Evolutionary conservation across 257 asterid species (phyloP).

Genomic region (Solanum medicagineum): DNA sequence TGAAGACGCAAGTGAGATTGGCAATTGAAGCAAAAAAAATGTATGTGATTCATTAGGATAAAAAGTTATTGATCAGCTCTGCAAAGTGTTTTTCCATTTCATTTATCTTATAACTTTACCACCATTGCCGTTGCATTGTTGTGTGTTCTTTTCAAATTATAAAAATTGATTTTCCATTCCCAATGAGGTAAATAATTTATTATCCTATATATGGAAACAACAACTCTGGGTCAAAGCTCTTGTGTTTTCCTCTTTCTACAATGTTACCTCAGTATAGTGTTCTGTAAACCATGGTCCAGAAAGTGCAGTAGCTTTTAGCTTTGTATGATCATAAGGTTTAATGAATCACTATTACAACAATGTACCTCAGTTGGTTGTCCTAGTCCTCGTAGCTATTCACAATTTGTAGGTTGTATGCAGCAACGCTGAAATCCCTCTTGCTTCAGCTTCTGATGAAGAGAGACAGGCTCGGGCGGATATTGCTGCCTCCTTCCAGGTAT

Average conservation of each 20-base stretch:
- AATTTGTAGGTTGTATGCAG: conserved; percentile 22
- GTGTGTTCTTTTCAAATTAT: neutral
- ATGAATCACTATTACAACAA: neutral
- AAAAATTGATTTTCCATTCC: neutral
- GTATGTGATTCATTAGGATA: conserved; percentile 21
- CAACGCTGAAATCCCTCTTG: conserved; percentile 57
- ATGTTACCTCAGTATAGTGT: neutral
- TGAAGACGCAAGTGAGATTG: conserved; percentile 96
- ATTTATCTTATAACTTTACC: neutral
- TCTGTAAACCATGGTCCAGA: neutral
- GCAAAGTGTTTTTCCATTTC: neutral
- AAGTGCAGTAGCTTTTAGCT: neutral
- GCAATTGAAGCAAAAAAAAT: conserved; percentile 82
- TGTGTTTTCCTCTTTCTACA: neutral
- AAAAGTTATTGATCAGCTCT: neutral
- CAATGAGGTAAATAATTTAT: neutral
- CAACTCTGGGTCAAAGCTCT: neutral
- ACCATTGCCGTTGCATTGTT: neutral
- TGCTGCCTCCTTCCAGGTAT: conserved; percentile 97
- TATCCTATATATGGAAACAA: neutral
- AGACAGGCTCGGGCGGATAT: conserved; percentile 80
- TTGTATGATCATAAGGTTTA: neutral
- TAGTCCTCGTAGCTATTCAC: neutral
- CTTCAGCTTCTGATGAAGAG: conserved; percentile 60
- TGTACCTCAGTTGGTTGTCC: neutral